Evolutionary conservation across 768 basidiomycete species (phyloP).

Genomic region (Strobilomyces echinocephalus): DNA sequence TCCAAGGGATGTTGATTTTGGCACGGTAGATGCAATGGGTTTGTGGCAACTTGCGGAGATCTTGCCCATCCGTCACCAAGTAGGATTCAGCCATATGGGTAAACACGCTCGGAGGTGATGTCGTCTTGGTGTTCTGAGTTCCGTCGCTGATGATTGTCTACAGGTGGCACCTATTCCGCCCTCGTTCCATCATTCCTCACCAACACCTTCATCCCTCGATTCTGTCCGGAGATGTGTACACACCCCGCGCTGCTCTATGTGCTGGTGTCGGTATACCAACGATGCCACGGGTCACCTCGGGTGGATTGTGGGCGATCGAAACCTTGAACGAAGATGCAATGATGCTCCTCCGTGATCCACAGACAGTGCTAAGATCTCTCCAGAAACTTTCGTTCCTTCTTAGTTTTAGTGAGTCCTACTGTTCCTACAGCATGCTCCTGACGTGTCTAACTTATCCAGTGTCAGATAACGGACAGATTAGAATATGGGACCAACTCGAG

Average conservation of each 20-base stretch:
- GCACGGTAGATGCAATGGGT: neutral
- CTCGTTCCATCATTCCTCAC: neutral
- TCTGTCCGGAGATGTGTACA: neutral
- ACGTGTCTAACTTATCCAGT: too few relatives aligned
- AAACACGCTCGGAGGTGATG: neutral
- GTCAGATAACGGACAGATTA: too few relatives aligned
- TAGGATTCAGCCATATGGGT: constrained; percentile 5
- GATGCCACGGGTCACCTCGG: too few relatives aligned
- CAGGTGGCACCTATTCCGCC: neutral
- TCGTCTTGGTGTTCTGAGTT: neutral
- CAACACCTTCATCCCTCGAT: neutral
- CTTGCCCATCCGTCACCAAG: constrained; percentile 1
- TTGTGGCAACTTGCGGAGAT: neutral
- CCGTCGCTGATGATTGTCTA: neutral
- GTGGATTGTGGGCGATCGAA: too few relatives aligned
- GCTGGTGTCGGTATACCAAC: too few relatives aligned
- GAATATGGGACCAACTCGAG: too few relatives aligned
- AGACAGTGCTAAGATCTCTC: too few relatives aligned
- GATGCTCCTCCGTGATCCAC: too few relatives aligned
- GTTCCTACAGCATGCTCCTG: too few relatives aligned
- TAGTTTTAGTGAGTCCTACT: too few relatives aligned
- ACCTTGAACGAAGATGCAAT: too few relatives aligned
- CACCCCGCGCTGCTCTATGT: neutral
- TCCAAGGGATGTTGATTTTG: constrained; percentile 3
- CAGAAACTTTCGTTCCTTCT: too few relatives aligned